phyloP scores from a whole-genome alignment of 441 rosid genomes.

The Kokia cookei region DNA sequence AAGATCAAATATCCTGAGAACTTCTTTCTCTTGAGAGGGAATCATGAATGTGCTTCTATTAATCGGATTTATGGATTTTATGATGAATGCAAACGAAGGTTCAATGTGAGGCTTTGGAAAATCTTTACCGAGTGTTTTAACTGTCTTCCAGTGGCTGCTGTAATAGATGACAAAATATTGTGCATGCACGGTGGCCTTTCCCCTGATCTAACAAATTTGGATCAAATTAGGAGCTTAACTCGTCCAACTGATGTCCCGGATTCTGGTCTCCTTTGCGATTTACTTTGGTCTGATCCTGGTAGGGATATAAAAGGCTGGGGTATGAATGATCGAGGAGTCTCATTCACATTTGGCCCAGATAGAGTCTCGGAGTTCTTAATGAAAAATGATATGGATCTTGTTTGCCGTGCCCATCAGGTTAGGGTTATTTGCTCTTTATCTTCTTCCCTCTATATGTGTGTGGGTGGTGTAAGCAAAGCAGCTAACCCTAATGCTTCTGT shows the following conservation, averaged over 20 bases:
- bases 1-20: constrained; percentile 73
- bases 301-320: constrained; percentile 60
- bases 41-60: constrained; percentile 66
- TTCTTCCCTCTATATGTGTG: neutral
- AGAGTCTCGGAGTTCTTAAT: constrained; percentile 45
- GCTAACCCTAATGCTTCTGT: constrained; percentile 3
- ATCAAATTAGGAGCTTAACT: constrained; percentile 48
- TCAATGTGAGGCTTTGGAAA: constrained; percentile 63
- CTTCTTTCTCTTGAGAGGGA: constrained; percentile 62
- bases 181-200: constrained; percentile 84
- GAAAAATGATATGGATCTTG: constrained; percentile 59
- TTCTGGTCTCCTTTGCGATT: constrained; percentile 64
- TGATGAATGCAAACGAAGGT: constrained; percentile 72
- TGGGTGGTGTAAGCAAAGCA: neutral
- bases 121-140: constrained; percentile 64
- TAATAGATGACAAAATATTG: constrained; percentile 63
- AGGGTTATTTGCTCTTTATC: neutral
- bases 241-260: constrained; percentile 70
- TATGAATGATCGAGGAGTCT: constrained; percentile 68
- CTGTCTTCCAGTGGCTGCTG: constrained; percentile 70
- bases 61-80: constrained; percentile 70
- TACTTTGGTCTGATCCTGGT: constrained; percentile 73
- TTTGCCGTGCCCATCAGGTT: constrained; percentile 77
- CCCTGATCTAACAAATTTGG: constrained; percentile 50
- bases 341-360: constrained; percentile 64